phyloP scores from a whole-genome alignment of 495 filamentous ascomycete species.

The Tuber brumale region DNA sequence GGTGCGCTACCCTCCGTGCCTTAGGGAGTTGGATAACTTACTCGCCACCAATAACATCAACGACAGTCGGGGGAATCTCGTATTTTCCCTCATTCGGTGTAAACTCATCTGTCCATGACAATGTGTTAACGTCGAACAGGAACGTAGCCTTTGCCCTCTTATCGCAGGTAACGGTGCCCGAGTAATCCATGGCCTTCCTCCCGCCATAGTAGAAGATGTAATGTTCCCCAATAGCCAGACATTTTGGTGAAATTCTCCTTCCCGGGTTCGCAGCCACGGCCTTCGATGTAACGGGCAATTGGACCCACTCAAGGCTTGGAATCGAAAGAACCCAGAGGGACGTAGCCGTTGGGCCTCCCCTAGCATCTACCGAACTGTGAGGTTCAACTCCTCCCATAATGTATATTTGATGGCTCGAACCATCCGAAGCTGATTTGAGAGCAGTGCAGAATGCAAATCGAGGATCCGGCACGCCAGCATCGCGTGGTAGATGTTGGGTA shows the following conservation, averaged over 20 bases:
- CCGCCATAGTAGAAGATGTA: constrained; percentile 21
- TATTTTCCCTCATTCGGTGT: neutral
- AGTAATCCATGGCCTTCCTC: neutral
- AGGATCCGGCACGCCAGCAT: too few species aligned
- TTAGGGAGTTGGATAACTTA: neutral
- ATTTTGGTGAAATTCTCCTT: constrained; percentile 4
- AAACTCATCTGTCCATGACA: constrained; percentile 10
- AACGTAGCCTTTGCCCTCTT: constrained; percentile 2
- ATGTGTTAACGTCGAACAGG: constrained; percentile 13
- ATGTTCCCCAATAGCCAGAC: constrained; percentile 8
- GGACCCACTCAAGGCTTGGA: constrained; percentile 15
- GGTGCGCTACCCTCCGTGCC: neutral
- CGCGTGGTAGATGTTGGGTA: too few species aligned
- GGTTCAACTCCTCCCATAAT: too few species aligned
- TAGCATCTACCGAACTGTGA: too few species aligned
- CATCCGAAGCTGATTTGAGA: too few species aligned
- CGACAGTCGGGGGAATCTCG: neutral
- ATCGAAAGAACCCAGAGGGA: constrained; percentile 18
- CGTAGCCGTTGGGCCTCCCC: neutral
- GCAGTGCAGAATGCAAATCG: too few species aligned
- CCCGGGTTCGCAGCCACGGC: neutral
- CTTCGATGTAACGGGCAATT: neutral
- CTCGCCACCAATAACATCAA: neutral
- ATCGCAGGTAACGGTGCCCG: constrained; percentile 1
- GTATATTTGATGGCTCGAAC: too few species aligned